These are phyloP conservation scores for Naganishia sp. DNA, from an alignment of 1,284 basidiomycete species.

Conservation along the genomic window DNA sequence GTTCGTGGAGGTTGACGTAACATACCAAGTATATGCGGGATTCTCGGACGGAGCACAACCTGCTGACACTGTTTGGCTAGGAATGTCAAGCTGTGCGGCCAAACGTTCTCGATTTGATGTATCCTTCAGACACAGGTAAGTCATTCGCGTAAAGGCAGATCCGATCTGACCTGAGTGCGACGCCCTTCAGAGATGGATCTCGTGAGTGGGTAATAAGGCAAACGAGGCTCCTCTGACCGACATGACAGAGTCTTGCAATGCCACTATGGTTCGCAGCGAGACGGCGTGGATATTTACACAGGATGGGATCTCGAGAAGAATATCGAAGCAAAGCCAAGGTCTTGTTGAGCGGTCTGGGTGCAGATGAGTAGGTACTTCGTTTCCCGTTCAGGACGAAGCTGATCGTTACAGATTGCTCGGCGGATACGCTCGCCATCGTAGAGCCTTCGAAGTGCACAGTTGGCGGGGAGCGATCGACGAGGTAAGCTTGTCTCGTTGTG, in stretches of 20 bases:
- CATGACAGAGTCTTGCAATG: slow-evolving; percentile 70
- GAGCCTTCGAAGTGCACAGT: slow-evolving; percentile 66
- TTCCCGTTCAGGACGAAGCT: background rate
- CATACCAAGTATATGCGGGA: slow-evolving; percentile 63
- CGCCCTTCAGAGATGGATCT: slow-evolving; percentile 75
- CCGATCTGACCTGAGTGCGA: background rate
- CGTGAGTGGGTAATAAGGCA: slow-evolving; percentile 56
- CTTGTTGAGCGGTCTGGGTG: slow-evolving; percentile 86
- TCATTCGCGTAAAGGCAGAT: too few relatives aligned
- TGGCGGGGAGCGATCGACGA: slow-evolving; percentile 78
- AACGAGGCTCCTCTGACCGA: slow-evolving; percentile 15
- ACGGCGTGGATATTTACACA: slow-evolving; percentile 60
- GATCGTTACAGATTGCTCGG: slow-evolving; percentile 66
- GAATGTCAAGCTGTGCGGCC: slow-evolving; percentile 65
- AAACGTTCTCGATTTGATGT: slow-evolving; percentile 72
- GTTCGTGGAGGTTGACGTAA: slow-evolving; percentile 85
- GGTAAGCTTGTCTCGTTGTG: slow-evolving; percentile 57
- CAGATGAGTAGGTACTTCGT: slow-evolving; percentile 47
- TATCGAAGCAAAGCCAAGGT: slow-evolving; percentile 79
- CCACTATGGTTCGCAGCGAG: slow-evolving; percentile 92
- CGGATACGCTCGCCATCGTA: slow-evolving; percentile 87
- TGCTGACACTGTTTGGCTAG: slow-evolving; percentile 50
- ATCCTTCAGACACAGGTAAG: slow-evolving; percentile 65
- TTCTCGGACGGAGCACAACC: too few relatives aligned
- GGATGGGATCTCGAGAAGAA: slow-evolving; percentile 41